phyloP scores from a whole-genome alignment of 768 basidiomycete species.

The Lentinus tigrinus region DNA sequence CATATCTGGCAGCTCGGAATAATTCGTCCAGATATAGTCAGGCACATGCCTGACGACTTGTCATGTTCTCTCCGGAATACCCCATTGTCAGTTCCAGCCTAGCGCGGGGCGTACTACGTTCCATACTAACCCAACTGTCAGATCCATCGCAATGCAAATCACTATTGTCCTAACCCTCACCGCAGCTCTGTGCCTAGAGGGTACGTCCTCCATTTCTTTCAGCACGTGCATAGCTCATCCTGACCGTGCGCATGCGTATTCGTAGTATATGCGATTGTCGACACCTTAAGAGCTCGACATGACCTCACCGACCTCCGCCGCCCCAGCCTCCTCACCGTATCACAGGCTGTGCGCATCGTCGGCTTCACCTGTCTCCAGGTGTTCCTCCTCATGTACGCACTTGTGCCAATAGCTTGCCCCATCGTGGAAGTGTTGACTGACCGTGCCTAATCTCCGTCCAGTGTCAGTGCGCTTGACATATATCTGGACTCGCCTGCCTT shows the following conservation, averaged over 20 bases:
- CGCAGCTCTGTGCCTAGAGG: neutral
- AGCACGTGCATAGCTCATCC: neutral
- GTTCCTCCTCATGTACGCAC: constrained; percentile 6
- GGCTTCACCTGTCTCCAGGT: constrained; percentile 10
- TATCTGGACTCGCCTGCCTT: neutral
- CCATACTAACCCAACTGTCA: constrained; percentile 1
- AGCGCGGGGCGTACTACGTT: neutral
- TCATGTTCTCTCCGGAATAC: constrained; percentile 16
- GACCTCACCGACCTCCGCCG: neutral
- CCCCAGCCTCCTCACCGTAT: neutral
- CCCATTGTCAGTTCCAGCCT: constrained; percentile 12
- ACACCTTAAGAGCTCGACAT: neutral
- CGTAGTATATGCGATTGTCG: constrained; percentile 6
- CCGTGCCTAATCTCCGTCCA: neutral
- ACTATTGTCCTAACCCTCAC: neutral
- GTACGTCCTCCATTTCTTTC: neutral
- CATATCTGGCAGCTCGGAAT: constrained; percentile 8
- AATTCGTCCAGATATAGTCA: constrained; percentile 7
- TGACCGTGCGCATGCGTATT: neutral
- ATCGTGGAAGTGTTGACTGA: neutral
- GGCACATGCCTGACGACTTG: constrained; percentile 15
- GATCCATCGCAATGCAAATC: constrained; percentile 4
- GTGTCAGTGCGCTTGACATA: neutral
- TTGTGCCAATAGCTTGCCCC: neutral
- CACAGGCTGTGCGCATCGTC: constrained; percentile 2